These are phyloP conservation scores for Carallia pectinifolia DNA, from an alignment of 345 rosid genomes.

Conservation along the genomic window DNA sequence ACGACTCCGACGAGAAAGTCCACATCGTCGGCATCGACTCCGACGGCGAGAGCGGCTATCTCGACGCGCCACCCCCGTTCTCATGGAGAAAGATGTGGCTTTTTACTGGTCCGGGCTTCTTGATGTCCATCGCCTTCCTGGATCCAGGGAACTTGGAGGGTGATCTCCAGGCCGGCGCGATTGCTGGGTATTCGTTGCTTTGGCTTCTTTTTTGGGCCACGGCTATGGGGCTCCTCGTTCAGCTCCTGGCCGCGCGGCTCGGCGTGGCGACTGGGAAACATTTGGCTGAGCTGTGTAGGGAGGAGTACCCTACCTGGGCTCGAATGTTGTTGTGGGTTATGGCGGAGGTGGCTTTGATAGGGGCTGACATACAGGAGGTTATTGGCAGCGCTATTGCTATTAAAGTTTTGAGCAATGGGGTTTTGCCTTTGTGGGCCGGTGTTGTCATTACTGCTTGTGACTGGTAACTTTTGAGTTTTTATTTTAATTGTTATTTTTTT, in stretches of 20 bases:
- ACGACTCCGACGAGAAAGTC: slow-evolving; percentile 70
- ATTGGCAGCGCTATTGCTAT: slow-evolving; percentile 94
- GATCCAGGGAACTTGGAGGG: slow-evolving; percentile 98
- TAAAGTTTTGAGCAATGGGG: slow-evolving; percentile 73
- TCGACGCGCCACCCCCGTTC: slow-evolving; percentile 50
- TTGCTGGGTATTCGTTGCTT: slow-evolving; percentile 87
- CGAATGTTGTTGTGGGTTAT: slow-evolving; percentile 72
- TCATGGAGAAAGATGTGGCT: slow-evolving; percentile 94
- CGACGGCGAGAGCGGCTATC: slow-evolving; percentile 33
- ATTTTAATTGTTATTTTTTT: not conserved
- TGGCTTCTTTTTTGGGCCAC: slow-evolving; percentile 97
- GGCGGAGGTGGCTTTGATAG: slow-evolving; percentile 90
- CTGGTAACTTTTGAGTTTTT: slow-evolving; percentile 44
- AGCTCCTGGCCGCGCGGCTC: slow-evolving; percentile 80
- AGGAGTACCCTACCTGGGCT: slow-evolving; percentile 91
- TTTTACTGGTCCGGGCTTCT: slow-evolving; percentile 90
- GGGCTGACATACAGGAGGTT: slow-evolving; percentile 93
- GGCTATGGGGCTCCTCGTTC: slow-evolving; percentile 88
- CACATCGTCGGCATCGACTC: slow-evolving; percentile 48
- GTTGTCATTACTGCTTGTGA: slow-evolving; percentile 85
- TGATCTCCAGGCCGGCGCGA: slow-evolving; percentile 90
- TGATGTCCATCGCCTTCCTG: slow-evolving; percentile 91
- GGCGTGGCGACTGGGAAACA: slow-evolving; percentile 93
- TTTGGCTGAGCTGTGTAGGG: slow-evolving; percentile 89
- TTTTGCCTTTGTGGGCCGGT: slow-evolving; percentile 86